Conservation (phyloP, 2,329 filamentous ascomycete species). For the Aspergillus bombycis region DNA sequence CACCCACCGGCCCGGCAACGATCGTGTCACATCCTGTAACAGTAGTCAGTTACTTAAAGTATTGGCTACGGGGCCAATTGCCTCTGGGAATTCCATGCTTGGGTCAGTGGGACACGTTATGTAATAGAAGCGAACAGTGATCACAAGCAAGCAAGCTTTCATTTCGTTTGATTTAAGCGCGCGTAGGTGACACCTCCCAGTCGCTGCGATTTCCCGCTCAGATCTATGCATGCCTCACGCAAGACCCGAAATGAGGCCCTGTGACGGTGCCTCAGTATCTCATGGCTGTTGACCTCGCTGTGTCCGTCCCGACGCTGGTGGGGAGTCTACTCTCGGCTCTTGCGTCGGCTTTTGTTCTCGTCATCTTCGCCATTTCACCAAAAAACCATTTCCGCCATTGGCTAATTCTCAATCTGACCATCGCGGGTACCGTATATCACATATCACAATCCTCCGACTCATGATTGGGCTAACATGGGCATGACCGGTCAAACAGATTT, state of each 20-base stretch:
- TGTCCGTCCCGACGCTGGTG: background rate
- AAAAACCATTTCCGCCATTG: background rate
- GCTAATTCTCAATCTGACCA: background rate
- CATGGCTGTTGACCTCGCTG: conserved; percentile 2
- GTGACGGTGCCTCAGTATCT: background rate
- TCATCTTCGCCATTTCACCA: background rate
- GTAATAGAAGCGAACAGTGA: background rate
- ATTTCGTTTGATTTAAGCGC: background rate
- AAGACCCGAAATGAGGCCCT: background rate
- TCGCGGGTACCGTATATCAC: background rate
- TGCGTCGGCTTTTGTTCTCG: background rate
- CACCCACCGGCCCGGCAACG: background rate
- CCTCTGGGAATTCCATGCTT: background rate
- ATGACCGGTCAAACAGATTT: background rate
- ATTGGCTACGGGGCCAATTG: background rate
- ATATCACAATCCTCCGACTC: background rate
- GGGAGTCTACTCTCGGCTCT: background rate
- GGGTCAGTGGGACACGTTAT: background rate
- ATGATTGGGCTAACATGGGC: background rate
- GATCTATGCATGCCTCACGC: background rate
- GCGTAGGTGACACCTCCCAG: background rate
- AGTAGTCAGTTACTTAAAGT: background rate
- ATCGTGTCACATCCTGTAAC: background rate
- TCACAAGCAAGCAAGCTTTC: background rate
- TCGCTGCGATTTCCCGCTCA: background rate